A percentile compares a stretch with the other conserved stretches of the same genome.
Evolutionary conservation across 2,329 filamentous ascomycete genomes (phyloP).

Genomic region (Beauveria sp.): DNA sequence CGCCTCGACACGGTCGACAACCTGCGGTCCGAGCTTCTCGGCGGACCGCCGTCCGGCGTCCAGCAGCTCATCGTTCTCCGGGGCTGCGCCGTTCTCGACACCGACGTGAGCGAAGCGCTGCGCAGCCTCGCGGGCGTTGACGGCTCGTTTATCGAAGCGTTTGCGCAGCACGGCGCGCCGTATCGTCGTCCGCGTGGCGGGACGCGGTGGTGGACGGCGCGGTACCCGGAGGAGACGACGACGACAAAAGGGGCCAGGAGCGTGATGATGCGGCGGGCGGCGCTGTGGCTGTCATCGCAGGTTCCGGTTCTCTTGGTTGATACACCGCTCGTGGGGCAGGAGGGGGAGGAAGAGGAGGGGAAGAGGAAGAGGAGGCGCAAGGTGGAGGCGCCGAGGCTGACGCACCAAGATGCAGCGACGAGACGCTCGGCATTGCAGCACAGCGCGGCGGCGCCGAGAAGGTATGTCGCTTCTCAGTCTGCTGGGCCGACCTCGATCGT

Average conservation of each 20-base stretch:
- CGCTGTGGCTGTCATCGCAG: constrained; percentile 6
- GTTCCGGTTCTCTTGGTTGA: background rate
- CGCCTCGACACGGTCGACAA: constrained; percentile 10
- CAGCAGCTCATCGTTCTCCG: constrained; percentile 6
- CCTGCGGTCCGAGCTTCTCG: constrained; percentile 13
- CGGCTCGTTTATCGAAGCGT: constrained; percentile 10
- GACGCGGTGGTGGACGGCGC: constrained; percentile 12
- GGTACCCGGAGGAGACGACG: constrained; percentile 8
- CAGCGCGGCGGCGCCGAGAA: background rate
- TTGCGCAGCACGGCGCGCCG: background rate
- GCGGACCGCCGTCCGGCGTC: background rate
- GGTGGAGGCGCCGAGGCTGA: constrained; percentile 1
- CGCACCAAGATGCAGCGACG: constrained; percentile 12
- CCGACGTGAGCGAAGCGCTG: background rate
- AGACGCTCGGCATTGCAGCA: background rate
- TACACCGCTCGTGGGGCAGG: background rate
- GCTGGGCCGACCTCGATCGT: background rate
- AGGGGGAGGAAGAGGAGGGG: background rate
- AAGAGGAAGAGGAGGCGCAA: background rate
- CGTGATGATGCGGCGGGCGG: background rate
- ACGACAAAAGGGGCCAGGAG: background rate
- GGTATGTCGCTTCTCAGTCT: background rate
- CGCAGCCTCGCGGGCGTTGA: constrained; percentile 7
- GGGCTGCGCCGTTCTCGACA: background rate
- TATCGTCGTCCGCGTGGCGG: constrained; percentile 4